Evolutionary conservation across 1,139 yeast genomes (phyloP).

Genomic region (Tardiomyces depauwii): DNA sequence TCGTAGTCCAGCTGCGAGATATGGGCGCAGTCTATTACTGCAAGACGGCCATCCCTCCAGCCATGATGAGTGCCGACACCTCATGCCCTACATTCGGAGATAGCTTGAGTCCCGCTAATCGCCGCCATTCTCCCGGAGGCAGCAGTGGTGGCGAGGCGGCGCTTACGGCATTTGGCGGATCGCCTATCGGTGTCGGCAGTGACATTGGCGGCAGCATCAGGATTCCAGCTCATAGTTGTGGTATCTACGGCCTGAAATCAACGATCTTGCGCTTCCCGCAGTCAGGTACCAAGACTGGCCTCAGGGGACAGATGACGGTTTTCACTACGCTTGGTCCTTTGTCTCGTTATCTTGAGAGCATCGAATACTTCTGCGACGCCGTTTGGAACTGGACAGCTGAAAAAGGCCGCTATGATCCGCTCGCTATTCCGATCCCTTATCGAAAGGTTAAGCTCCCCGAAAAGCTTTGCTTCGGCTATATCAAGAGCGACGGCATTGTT

Average conservation of each 20-base stretch:
- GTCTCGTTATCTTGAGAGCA: slow-evolving; percentile 48
- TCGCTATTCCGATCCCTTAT: slow-evolving; percentile 52
- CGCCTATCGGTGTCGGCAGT: slow-evolving; percentile 40
- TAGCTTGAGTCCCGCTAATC: slow-evolving; percentile 32
- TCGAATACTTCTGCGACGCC: slow-evolving; percentile 48
- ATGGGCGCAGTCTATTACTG: slow-evolving; percentile 39
- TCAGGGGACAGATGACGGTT: slow-evolving; percentile 39
- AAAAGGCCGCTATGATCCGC: slow-evolving; percentile 36
- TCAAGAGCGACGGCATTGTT: slow-evolving; percentile 35
- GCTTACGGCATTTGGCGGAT: slow-evolving; percentile 35
- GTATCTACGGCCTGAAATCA: slow-evolving; percentile 25
- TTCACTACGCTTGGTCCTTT: slow-evolving; percentile 49
- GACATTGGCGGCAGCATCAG: slow-evolving; percentile 55
- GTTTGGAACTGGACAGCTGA: slow-evolving; percentile 57
- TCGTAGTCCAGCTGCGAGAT: slow-evolving; percentile 32
- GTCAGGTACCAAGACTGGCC: slow-evolving; percentile 21
- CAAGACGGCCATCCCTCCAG: slow-evolving; percentile 36
- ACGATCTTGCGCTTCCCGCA: slow-evolving; percentile 36
- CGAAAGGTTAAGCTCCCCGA: slow-evolving; percentile 32
- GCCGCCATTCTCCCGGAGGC: slow-evolving; percentile 40
- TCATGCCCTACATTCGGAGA: slow-evolving; percentile 34
- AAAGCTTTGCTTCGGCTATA: slow-evolving; percentile 37
- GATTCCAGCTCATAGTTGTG: slow-evolving; percentile 41
- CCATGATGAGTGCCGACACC: slow-evolving; percentile 43
- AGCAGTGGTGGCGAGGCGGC: slow-evolving; percentile 56